Conservation (phyloP, 257 asterid species). For the Plantago major region DNA sequence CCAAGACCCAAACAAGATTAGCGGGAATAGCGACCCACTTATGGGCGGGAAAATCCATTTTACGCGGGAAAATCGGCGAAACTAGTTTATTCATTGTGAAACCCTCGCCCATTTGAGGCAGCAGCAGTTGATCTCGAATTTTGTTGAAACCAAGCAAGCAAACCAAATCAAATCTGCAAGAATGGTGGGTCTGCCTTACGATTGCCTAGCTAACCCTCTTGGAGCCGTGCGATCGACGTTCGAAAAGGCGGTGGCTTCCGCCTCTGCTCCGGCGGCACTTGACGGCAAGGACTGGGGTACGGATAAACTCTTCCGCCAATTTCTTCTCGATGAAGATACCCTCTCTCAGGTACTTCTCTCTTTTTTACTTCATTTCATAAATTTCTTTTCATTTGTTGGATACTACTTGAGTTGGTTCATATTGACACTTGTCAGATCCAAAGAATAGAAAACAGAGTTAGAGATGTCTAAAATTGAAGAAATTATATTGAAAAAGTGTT, state of each 20-base stretch:
- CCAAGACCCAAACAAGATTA: too few relatives aligned
- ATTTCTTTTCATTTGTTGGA: background rate
- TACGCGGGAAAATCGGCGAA: conserved; percentile 1
- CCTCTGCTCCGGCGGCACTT: conserved; percentile 37
- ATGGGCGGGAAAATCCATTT: conserved; percentile 11
- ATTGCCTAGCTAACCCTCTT: conserved; percentile 80
- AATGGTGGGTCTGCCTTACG: conserved; percentile 83
- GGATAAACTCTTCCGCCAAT: conserved; percentile 59
- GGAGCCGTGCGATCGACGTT: conserved; percentile 88
- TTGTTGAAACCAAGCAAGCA: background rate
- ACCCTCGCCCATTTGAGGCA: background rate
- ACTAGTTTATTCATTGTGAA: background rate
- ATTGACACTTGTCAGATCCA: too few relatives aligned
- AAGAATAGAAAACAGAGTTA: too few relatives aligned
- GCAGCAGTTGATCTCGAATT: background rate
- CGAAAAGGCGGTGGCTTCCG: conserved; percentile 61
- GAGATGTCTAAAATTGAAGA: too few relatives aligned
- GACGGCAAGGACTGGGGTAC: conserved; percentile 88
- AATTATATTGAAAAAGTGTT: too few relatives aligned
- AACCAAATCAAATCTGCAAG: background rate
- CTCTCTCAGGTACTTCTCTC: conserved; percentile 50
- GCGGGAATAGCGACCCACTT: too few relatives aligned
- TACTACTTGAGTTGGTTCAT: background rate
- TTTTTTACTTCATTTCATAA: background rate
- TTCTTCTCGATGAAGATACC: conserved; percentile 57